Evolutionary conservation across 352 stramenopile genomes (phyloP).

Genomic region (Globisporangium perplexum): DNA sequence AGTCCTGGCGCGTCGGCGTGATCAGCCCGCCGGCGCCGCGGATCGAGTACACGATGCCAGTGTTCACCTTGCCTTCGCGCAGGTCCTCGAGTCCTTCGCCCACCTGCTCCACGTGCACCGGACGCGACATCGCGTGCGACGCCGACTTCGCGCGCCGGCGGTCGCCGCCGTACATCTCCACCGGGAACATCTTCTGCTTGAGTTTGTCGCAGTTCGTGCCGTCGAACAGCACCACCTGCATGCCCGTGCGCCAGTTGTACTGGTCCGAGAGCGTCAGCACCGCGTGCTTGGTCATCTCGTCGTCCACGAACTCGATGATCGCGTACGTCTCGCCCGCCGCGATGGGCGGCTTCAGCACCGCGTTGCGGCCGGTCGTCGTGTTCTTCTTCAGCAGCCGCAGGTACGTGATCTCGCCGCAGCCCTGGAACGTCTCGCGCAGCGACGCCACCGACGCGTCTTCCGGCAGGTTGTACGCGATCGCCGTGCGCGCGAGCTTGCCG

Average conservation of each 20-base stretch:
- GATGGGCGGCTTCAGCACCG: conserved; percentile 84
- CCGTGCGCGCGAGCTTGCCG: conserved; percentile 77
- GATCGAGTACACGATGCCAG: conserved; percentile 83
- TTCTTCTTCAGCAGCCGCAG: conserved; percentile 88
- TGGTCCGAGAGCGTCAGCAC: conserved; percentile 83
- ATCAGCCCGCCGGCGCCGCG: conserved; percentile 78
- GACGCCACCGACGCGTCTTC: conserved; percentile 83
- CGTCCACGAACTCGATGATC: conserved; percentile 87
- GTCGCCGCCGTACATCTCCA: conserved; percentile 53
- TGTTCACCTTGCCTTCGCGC: conserved; percentile 86
- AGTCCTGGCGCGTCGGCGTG: conserved; percentile 78
- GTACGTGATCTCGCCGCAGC: conserved; percentile 82
- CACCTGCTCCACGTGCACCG: conserved; percentile 78
- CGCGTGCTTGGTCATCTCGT: conserved; percentile 87
- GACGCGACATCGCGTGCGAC: conserved; percentile 51
- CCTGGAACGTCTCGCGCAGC: conserved; percentile 79
- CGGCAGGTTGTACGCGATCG: conserved; percentile 84
- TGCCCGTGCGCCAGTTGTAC: conserved; percentile 84
- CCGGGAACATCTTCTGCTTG: conserved; percentile 88
- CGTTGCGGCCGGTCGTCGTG: conserved; percentile 79
- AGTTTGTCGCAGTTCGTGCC: conserved; percentile 86
- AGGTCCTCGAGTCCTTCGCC: conserved; percentile 79
- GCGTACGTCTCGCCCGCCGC: conserved; percentile 82
- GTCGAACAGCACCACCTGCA: conserved; percentile 88
- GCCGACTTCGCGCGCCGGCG: conserved; percentile 78